Evolutionary conservation across 2,329 filamentous ascomycete genomes (phyloP).

Genomic region (Fusarium albidum): DNA sequence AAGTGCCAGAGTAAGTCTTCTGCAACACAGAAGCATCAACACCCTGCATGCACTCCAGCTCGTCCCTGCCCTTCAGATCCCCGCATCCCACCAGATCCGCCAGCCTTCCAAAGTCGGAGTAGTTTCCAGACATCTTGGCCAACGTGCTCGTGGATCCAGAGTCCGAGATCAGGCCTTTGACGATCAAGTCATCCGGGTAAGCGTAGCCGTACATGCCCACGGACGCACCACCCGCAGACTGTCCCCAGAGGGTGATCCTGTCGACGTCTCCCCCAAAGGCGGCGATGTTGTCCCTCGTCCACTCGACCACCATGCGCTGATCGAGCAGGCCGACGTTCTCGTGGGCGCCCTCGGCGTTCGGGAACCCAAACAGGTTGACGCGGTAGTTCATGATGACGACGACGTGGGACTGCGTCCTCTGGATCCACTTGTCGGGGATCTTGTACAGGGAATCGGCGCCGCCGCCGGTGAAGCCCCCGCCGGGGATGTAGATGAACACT

Average conservation of each 20-base stretch:
- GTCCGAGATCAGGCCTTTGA: slow-evolving; percentile 52
- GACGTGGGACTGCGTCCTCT: slow-evolving; percentile 47
- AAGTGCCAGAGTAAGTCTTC: slow-evolving; percentile 10
- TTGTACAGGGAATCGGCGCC: slow-evolving; percentile 62
- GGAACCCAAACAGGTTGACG: slow-evolving; percentile 50
- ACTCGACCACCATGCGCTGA: slow-evolving; percentile 37
- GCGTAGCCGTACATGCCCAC: slow-evolving; percentile 57
- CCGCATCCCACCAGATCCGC: slow-evolving; percentile 12
- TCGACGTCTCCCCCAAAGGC: slow-evolving; percentile 36
- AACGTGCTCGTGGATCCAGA: slow-evolving; percentile 42
- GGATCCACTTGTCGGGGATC: slow-evolving; percentile 34
- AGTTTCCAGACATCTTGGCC: slow-evolving; percentile 1
- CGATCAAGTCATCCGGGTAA: slow-evolving; percentile 56
- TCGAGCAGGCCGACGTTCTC: slow-evolving; percentile 36
- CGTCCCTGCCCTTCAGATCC: neutral
- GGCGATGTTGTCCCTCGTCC: slow-evolving; percentile 38
- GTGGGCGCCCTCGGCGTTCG: slow-evolving; percentile 37
- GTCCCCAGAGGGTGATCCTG: slow-evolving; percentile 38
- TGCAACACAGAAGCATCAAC: slow-evolving; percentile 11
- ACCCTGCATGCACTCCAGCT: slow-evolving; percentile 4
- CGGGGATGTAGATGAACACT: slow-evolving; percentile 36
- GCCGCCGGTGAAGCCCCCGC: slow-evolving; percentile 53
- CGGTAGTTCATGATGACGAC: slow-evolving; percentile 56
- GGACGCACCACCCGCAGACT: slow-evolving; percentile 42
- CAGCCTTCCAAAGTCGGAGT: slow-evolving; percentile 15